phyloP scores from a whole-genome alignment of 2,329 filamentous ascomycete species.

The Myriosclerotinia duriaeana region DNA sequence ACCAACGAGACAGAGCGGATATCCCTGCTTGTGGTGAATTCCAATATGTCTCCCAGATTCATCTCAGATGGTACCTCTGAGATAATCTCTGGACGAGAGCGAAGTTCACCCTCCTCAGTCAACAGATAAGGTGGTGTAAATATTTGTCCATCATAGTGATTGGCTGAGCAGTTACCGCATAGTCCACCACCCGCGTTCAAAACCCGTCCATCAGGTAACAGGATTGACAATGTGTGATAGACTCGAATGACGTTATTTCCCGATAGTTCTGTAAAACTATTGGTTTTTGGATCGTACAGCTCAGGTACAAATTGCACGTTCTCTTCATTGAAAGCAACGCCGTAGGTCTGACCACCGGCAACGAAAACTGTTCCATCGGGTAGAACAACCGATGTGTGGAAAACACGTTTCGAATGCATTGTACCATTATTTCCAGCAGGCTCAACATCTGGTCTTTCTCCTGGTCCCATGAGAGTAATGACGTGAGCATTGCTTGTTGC shows the following conservation, averaged over 20 bases:
- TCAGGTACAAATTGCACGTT: conserved; percentile 10
- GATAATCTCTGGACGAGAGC: neutral
- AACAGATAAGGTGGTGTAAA: conserved; percentile 15
- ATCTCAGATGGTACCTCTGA: neutral
- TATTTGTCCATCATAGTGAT: conserved; percentile 11
- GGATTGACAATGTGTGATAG: conserved; percentile 11
- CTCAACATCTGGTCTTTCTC: neutral
- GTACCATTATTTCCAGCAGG: neutral
- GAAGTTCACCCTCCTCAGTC: neutral
- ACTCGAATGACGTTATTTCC: conserved; percentile 10
- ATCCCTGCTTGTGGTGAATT: neutral
- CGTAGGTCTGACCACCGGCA: conserved; percentile 11
- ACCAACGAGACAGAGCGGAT: conserved; percentile 2
- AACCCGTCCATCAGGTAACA: conserved; percentile 6
- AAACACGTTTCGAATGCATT: conserved; percentile 14
- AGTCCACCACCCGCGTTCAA: conserved; percentile 12
- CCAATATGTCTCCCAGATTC: neutral
- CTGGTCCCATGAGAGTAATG: neutral
- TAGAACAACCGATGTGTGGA: conserved; percentile 8
- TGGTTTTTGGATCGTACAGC: neutral
- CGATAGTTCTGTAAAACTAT: conserved; percentile 5
- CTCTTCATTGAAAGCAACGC: conserved; percentile 10
- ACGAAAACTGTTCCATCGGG: conserved; percentile 14
- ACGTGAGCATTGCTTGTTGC: conserved; percentile 7
- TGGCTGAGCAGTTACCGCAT: conserved; percentile 11